A percentile compares a stretch with the other conserved stretches of the same genome.
These are phyloP conservation scores for Chlorella sorokiniana DNA, from an alignment of 139 green algal species.

Conservation along the genomic window DNA sequence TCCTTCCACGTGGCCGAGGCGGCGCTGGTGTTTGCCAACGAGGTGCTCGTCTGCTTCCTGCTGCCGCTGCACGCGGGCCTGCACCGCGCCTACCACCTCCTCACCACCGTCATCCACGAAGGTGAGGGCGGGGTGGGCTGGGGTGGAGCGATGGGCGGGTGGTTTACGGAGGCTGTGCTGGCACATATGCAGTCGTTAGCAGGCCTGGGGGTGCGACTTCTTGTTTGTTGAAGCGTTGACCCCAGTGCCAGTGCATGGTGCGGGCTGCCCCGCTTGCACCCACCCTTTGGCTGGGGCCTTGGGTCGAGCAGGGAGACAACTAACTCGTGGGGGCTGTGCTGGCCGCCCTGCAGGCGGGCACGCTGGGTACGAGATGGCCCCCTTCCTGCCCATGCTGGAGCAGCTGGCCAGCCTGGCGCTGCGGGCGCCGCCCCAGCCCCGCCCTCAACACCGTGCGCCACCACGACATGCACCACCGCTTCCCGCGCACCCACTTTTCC, in stretches of 20 bases:
- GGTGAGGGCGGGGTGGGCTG: constrained; percentile 41
- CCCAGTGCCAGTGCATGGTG: no score
- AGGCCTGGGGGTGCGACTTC: no score
- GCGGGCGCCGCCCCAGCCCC: neutral
- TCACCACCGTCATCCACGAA: constrained; percentile 86
- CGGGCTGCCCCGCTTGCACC: neutral
- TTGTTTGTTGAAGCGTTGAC: no score
- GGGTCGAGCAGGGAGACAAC: no score
- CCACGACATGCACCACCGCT: constrained; percentile 92
- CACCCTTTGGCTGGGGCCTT: no score
- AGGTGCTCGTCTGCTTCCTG: constrained; percentile 78
- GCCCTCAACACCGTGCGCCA: constrained; percentile 81
- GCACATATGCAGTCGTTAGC: no score
- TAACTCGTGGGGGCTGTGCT: neutral
- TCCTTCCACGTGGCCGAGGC: constrained; percentile 85
- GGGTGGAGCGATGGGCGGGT: neutral
- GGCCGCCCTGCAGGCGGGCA: constrained; percentile 68
- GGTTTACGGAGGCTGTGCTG: neutral
- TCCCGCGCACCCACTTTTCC: constrained; percentile 78
- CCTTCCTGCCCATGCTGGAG: constrained; percentile 79
- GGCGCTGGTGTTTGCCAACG: constrained; percentile 88
- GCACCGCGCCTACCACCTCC: constrained; percentile 86
- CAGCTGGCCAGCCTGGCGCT: constrained; percentile 24
- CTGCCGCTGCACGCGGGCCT: constrained; percentile 82
- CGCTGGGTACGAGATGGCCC: constrained; percentile 85